Conservation (phyloP, 2,329 filamentous ascomycete genomes). For the Sordariomycetes sp. region DNA sequence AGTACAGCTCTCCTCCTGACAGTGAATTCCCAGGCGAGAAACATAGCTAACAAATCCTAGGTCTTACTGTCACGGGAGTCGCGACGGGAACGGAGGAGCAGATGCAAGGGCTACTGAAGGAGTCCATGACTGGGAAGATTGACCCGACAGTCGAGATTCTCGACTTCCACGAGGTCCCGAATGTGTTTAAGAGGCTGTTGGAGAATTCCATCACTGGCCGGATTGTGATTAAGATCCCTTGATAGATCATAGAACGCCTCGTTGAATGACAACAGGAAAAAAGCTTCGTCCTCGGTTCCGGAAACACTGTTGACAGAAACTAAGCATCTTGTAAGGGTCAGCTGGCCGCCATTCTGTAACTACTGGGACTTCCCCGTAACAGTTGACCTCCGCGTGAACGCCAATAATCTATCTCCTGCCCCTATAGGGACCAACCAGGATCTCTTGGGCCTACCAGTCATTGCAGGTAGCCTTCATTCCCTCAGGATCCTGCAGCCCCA, state of each 20-base stretch:
- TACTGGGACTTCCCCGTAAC: too few relatives aligned
- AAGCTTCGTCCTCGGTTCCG: too few relatives aligned
- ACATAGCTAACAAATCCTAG: not conserved
- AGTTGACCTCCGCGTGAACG: too few relatives aligned
- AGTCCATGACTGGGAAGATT: conserved; percentile 5
- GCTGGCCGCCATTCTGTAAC: too few relatives aligned
- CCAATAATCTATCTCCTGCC: too few relatives aligned
- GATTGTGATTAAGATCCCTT: not conserved
- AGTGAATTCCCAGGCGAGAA: not conserved
- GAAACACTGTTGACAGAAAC: too few relatives aligned
- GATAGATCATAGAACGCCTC: not conserved
- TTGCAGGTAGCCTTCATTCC: too few relatives aligned
- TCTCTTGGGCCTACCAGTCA: too few relatives aligned
- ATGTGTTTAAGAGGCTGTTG: conserved; percentile 1
- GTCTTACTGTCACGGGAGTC: conserved; percentile 7
- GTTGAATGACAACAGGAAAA: not conserved
- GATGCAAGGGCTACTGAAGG: conserved; percentile 7
- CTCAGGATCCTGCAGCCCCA: too few relatives aligned
- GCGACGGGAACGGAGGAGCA: conserved; percentile 7
- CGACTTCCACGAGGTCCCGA: conserved; percentile 1
- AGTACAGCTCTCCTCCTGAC: not conserved
- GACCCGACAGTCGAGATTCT: conserved; percentile 2
- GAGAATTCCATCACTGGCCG: not conserved
- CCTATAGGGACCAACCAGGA: too few relatives aligned
- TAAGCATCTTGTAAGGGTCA: too few relatives aligned